Percentiles rank a stretch among this genome's conserved stretches.
These are phyloP conservation scores for Eruca vesicaria DNA, from an alignment of 441 rosid genomes.

Conservation along the genomic window DNA sequence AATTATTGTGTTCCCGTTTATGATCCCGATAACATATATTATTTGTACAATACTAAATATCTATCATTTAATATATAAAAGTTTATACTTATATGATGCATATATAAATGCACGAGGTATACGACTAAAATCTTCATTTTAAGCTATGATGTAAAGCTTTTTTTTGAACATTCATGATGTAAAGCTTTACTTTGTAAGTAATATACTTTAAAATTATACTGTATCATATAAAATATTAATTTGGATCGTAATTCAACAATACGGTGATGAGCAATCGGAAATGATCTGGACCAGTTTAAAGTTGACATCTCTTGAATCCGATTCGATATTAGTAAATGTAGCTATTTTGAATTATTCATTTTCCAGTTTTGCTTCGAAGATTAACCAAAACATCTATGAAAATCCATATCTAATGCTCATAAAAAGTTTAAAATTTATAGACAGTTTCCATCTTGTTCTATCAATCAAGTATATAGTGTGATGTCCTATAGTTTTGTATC, in stretches of 20 bases:
- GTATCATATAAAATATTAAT: not conserved
- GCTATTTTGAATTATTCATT: not conserved
- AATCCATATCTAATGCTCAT: not conserved
- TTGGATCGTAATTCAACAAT: not conserved
- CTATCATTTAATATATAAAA: not conserved
- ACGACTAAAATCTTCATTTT: slow-evolving; percentile 16
- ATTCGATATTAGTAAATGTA: not conserved
- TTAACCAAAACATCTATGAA: not conserved
- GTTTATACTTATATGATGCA: not conserved
- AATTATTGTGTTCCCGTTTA: slow-evolving; percentile 28
- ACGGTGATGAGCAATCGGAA: not conserved
- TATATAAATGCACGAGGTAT: slow-evolving; percentile 5
- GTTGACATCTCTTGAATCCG: not conserved
- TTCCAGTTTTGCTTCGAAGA: not conserved
- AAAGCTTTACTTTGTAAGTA: not conserved
- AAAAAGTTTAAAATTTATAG: not conserved
- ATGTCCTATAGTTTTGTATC: slow-evolving; percentile 13
- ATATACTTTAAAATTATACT: not conserved
- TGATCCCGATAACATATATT: slow-evolving; percentile 26
- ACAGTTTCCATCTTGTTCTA: not conserved
- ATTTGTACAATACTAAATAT: slow-evolving; percentile 10
- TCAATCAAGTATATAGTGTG: slow-evolving; percentile 5
- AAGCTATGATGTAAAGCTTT: slow-evolving; percentile 15
- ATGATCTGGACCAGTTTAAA: not conserved
- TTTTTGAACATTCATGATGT: slow-evolving; percentile 1